Evolutionary conservation across 2,329 filamentous ascomycete genomes (phyloP).

Genomic region (Neofusicoccum umdonicola): DNA sequence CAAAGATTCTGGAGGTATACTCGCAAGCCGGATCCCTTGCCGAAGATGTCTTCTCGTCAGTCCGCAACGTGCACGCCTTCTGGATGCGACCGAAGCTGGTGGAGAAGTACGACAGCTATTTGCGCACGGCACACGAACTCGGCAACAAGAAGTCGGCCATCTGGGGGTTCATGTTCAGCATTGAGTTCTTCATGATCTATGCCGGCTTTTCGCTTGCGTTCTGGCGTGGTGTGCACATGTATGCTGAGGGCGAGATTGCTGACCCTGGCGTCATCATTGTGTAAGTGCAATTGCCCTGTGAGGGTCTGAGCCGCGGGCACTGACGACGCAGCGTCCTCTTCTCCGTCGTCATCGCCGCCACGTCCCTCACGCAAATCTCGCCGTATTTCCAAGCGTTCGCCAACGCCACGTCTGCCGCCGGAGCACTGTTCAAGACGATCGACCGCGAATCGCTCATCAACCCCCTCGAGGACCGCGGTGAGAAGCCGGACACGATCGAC

Average conservation of each 20-base stretch:
- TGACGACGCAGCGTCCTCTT: constrained; percentile 30
- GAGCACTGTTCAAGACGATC: constrained; percentile 30
- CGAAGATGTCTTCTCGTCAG: constrained; percentile 51
- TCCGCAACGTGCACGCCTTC: constrained; percentile 51
- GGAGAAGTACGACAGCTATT: constrained; percentile 42
- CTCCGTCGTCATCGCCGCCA: constrained; percentile 31
- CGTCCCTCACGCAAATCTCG: constrained; percentile 12
- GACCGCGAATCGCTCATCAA: constrained; percentile 15
- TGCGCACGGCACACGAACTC: constrained; percentile 43
- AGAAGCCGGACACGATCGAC: constrained; percentile 23
- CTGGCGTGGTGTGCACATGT: constrained; percentile 38
- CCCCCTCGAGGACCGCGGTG: constrained; percentile 23
- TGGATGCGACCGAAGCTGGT: constrained; percentile 43
- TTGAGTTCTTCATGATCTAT: constrained; percentile 43
- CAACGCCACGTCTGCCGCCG: constrained; percentile 33
- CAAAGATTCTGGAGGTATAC: constrained; percentile 39
- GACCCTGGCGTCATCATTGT: constrained; percentile 36
- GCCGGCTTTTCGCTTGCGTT: constrained; percentile 39
- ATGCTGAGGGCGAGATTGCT: constrained; percentile 29
- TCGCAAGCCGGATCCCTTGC: constrained; percentile 47
- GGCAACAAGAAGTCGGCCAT: constrained; percentile 45
- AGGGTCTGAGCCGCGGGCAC: constrained; percentile 2
- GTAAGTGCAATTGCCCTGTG: constrained; percentile 18
- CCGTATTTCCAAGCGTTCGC: constrained; percentile 22
- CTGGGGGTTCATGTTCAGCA: constrained; percentile 44